Base-by-base conservation (phyloP, 106 monocot species). In the Chionographis japonica region DNA sequence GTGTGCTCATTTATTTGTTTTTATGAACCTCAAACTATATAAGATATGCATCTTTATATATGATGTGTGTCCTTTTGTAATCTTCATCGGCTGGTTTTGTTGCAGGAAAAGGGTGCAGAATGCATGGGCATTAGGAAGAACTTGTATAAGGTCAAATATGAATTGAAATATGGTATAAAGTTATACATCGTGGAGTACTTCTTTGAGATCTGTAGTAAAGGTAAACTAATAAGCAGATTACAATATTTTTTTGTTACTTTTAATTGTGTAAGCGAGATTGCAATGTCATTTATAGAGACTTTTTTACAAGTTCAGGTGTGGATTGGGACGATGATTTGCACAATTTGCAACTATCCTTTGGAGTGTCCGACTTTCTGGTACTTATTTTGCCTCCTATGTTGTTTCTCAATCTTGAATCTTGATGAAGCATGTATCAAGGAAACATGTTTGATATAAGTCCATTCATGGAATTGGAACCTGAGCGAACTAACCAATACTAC, bases 361-460 rank as follows among this genome's bases (percentile, higher is more conserved):
- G 92, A 76, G 86, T 97, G 18, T 67, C 84, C 64, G 89, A 92
- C 13, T 97, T 97, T 81, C 53, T 97, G 89, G 97, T 97, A 92
- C 18, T 51, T 52, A 12, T 52, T 70, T 42, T 12, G 36, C 27
- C 7, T 2, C 10, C n/a, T 35, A 9, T 58, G 18, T 27, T 16
- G 8, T 35, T 3, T 56, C 41, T 37, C 6, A 46, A 46, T 27
- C 46, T 46, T 46, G 46, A 6, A 6, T 46, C 46, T 46, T 46
- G 8, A 46, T 46, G 46, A 46, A 46, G 46, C 46, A 6, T 46
- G 46, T 2, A 46, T 46, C 46, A 46, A 46, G 9, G 5, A 46
- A 46, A 46, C 9, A 1, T 46, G 46, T 10, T 46, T 6, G 5
- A 10, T 46, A 6, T 46, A 46, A 46, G 46, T 1, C 46, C 5